Conservation (phyloP, 805 yeast species). For the Starmera dryadoides region DNA sequence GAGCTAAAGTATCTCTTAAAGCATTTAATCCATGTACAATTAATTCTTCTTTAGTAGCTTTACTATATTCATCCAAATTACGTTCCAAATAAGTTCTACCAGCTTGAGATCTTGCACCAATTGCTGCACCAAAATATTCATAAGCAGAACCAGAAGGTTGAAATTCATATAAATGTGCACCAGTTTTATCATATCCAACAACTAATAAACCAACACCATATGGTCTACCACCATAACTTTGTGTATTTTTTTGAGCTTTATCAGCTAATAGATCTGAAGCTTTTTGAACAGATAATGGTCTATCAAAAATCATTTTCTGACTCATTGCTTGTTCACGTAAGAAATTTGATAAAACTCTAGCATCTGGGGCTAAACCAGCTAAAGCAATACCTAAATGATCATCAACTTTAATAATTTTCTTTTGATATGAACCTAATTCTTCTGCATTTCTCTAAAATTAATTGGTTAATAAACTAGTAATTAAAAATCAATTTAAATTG, state of each 20-base stretch:
- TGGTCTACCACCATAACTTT: conserved; percentile 93
- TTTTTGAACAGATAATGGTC: conserved; percentile 75
- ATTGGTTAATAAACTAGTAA: no score
- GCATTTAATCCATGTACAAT: conserved; percentile 85
- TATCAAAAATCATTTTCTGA: conserved; percentile 75
- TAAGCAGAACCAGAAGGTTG: conserved; percentile 92
- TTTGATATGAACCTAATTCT: conserved; percentile 94
- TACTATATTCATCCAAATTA: conserved; percentile 59
- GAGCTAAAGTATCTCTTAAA: conserved; percentile 86
- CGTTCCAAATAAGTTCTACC: conserved; percentile 94
- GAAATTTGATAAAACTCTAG: conserved; percentile 84
- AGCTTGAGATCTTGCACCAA: conserved; percentile 98
- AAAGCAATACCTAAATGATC: conserved; percentile 91
- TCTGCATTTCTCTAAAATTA: conserved; percentile 72
- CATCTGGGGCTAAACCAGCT: conserved; percentile 98
- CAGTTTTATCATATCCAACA: conserved; percentile 88
- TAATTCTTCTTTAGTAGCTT: conserved; percentile 60
- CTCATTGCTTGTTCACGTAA: conserved; percentile 89
- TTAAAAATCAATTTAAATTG: no score
- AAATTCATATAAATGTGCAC: conserved; percentile 91
- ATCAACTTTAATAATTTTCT: conserved; percentile 86
- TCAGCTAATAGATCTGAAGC: conserved; percentile 87
- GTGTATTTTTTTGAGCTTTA: conserved; percentile 96
- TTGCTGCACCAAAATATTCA: conserved; percentile 89
- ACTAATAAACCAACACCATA: conserved; percentile 94